Percentiles rank a stretch among this genome's conserved stretches.
Evolutionary conservation across 2,329 filamentous ascomycete species (phyloP).

Genomic region (Aspergillus proliferans): DNA sequence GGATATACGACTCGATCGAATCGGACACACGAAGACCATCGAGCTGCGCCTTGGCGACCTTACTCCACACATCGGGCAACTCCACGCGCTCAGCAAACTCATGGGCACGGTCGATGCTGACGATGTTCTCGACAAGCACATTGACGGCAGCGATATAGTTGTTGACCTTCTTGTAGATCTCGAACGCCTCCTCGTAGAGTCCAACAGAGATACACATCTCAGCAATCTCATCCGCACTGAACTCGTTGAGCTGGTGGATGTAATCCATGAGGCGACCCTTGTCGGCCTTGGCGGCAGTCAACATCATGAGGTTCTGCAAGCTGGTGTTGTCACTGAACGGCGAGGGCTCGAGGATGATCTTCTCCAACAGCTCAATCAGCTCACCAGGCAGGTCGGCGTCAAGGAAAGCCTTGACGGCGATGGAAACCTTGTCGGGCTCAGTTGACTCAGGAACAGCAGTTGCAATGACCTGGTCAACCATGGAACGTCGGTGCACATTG

Average conservation of each 20-base stretch:
- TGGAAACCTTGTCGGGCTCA: slow-evolving; percentile 88
- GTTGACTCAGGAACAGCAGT: slow-evolving; percentile 89
- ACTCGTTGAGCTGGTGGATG: slow-evolving; percentile 83
- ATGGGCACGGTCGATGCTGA: slow-evolving; percentile 95
- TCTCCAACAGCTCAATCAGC: slow-evolving; percentile 94
- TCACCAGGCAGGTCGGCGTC: slow-evolving; percentile 85
- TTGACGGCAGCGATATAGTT: slow-evolving; percentile 82
- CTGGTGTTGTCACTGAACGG: slow-evolving; percentile 97
- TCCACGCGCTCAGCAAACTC: slow-evolving; percentile 94
- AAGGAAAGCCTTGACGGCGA: slow-evolving; percentile 90
- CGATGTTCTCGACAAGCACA: slow-evolving; percentile 90
- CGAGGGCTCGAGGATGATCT: slow-evolving; percentile 99
- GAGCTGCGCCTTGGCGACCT: slow-evolving; percentile 94
- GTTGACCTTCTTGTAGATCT: slow-evolving; percentile 96
- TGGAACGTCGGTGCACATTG: slow-evolving; percentile 87
- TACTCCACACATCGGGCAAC: slow-evolving; percentile 92
- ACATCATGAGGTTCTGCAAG: slow-evolving; percentile 90
- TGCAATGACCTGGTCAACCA: slow-evolving; percentile 93
- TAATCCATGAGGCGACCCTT: slow-evolving; percentile 94
- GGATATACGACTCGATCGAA: slow-evolving; percentile 94
- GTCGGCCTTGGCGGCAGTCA: slow-evolving; percentile 94
- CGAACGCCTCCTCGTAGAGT: slow-evolving; percentile 92
- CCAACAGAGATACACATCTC: slow-evolving; percentile 90
- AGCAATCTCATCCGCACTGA: slow-evolving; percentile 88
- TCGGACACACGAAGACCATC: slow-evolving; percentile 90